phyloP scores from a whole-genome alignment of 2,329 filamentous ascomycete species.

The Cyphellophora europaea region DNA sequence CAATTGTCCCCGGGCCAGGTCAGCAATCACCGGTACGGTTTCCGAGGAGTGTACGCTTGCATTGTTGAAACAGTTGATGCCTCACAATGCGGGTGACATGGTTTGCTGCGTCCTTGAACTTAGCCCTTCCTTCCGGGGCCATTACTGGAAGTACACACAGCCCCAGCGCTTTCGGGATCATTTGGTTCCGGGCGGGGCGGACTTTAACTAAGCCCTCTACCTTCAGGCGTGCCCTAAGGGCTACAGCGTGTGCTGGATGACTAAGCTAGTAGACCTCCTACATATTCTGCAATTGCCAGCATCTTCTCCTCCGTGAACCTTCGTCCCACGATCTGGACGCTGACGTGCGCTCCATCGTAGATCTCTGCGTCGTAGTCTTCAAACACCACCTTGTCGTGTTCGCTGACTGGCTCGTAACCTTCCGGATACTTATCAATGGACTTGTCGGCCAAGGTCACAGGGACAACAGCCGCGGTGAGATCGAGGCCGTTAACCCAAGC shows the following conservation, averaged over 20 bases:
- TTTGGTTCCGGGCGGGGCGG: too few species aligned
- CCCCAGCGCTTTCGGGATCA: too few species aligned
- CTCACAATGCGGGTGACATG: not conserved
- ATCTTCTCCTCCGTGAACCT: conserved; percentile 44
- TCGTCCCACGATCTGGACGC: conserved; percentile 39
- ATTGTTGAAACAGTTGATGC: too few species aligned
- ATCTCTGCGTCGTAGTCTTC: conserved; percentile 40
- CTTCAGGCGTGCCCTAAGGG: too few species aligned
- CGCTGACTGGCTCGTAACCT: conserved; percentile 30
- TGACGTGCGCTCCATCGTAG: conserved; percentile 40
- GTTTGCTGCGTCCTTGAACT: too few species aligned
- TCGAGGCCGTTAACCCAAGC: conserved; percentile 30
- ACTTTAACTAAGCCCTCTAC: too few species aligned
- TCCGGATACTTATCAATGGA: conserved; percentile 27
- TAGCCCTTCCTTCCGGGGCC: too few species aligned
- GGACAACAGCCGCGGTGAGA: conserved; percentile 34
- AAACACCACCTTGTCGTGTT: conserved; percentile 35
- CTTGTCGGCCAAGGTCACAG: conserved; percentile 35
- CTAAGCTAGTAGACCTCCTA: conserved; percentile 21
- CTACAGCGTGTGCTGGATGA: too few species aligned
- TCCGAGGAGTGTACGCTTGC: too few species aligned
- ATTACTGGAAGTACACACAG: not conserved
- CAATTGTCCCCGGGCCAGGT: too few species aligned
- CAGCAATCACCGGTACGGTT: too few species aligned
- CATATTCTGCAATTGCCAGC: conserved; percentile 33